Percentiles rank a stretch among this genome's conserved stretches.
Conservation (phyloP, 106 monocot species). For the Dendrobium nobile region DNA sequence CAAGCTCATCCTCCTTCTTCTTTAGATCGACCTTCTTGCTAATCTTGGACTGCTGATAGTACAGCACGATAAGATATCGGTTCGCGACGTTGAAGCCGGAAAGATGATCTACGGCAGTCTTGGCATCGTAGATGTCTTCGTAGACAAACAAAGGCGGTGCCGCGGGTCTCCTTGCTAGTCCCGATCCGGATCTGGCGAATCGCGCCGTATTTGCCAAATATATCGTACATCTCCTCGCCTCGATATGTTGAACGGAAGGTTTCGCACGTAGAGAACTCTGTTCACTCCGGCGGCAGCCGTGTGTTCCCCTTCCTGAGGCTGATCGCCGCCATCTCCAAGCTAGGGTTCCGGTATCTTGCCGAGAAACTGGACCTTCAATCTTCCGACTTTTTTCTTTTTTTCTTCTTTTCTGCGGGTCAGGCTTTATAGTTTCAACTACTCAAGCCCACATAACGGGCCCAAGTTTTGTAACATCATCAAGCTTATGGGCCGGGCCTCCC, state of each 20-base stretch:
- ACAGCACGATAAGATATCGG: conserved; percentile 92
- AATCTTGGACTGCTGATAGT: conserved; percentile 99
- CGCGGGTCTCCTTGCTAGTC: conserved; percentile 84
- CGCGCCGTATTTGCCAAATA: conserved; percentile 99
- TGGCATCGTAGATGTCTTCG: conserved; percentile 99
- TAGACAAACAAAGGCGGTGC: conserved; percentile 98
- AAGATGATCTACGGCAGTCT: conserved; percentile 98
- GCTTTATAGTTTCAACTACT: too few species aligned
- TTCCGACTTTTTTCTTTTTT: too few species aligned
- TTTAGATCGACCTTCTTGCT: conserved; percentile 77
- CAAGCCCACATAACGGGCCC: too few species aligned
- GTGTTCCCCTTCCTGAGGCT: conserved; percentile 81
- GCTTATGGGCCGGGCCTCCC: too few species aligned
- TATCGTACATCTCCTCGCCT: conserved; percentile 99
- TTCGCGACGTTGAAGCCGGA: conserved; percentile 98
- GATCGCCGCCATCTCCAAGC: conserved; percentile 63
- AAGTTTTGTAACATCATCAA: too few species aligned
- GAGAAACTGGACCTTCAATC: not conserved
- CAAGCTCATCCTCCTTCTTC: conserved; percentile 97
- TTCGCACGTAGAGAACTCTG: conserved; percentile 89
- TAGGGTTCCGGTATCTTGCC: not conserved
- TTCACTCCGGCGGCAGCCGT: conserved; percentile 97
- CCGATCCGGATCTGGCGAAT: conserved; percentile 96
- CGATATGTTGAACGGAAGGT: conserved; percentile 99
- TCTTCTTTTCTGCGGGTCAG: too few species aligned